phyloP scores from a whole-genome alignment of 306 rosid species.

The Casuarina glauca region DNA sequence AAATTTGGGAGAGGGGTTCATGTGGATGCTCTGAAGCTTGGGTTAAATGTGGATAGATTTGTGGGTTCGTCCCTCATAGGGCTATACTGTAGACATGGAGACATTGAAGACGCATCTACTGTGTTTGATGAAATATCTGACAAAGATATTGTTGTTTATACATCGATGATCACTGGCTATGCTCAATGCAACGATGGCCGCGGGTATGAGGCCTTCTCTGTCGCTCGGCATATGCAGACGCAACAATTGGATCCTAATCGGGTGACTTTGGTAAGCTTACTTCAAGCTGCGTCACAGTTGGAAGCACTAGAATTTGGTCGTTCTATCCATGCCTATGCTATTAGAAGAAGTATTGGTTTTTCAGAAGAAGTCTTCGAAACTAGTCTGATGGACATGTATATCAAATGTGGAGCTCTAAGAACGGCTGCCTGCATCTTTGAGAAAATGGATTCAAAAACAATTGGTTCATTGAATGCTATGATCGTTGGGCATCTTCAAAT shows the following conservation, averaged over 20 bases:
- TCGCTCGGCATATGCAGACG: constrained; percentile 42
- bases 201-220: constrained; percentile 32
- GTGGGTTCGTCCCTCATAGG: constrained; percentile 51
- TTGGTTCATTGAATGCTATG: constrained; percentile 49
- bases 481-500: constrained; percentile 35
- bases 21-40: constrained; percentile 44
- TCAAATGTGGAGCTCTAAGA: constrained; percentile 40
- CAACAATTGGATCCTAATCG: constrained; percentile 37
- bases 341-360: constrained; percentile 45
- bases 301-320: constrained; percentile 34
- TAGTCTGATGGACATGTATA: constrained; percentile 52
- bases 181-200: constrained; percentile 25
- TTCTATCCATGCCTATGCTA: constrained; percentile 47
- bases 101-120: constrained; percentile 31
- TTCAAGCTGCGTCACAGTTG: constrained; percentile 34
- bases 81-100: constrained; percentile 27
- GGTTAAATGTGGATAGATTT: constrained; percentile 38
- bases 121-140: constrained; percentile 52
- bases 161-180: constrained; percentile 51
- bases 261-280: constrained; percentile 51
- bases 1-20: constrained; percentile 46
- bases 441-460: constrained; percentile 34
- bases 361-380: constrained; percentile 53
- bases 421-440: constrained; percentile 38
- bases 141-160: constrained; percentile 47